Evolutionary conservation across 768 basidiomycete species (phyloP), one percentile per base, ranked within the genome.

Genomic region (Harrya chromipes): DNA sequence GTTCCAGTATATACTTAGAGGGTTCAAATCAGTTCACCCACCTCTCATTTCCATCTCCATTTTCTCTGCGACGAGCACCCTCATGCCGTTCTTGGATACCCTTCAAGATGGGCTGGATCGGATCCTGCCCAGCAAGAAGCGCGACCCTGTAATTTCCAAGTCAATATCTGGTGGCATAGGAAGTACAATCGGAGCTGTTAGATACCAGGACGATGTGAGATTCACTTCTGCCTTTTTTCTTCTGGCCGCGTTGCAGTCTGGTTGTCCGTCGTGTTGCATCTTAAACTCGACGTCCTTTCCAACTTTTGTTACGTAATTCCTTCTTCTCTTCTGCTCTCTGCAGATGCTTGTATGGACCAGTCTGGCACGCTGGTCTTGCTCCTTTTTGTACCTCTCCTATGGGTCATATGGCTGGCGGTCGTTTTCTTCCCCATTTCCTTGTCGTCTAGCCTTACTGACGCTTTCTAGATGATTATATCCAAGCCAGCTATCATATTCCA

Each of bases 401-500:
- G 77, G 77, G 70, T 80, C 40, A 52, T 83, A 58, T 86, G 83
- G 83, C 77, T 86, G 58, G 84, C 83, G 84, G 86, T 88, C 64
- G 57, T 69, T 55, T 36, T 40, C 1, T 58, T 66, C 27, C n/a
- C 20, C 26, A 37, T 57, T 1, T 45, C 5, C 57, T 16, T 11
- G 16, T 9, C 11, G 23, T 12, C 27, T 52, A 50, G 23, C 4
- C 35, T 40, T 46, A 36, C 49, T 61, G 54, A 61, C 34, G 56
- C 17, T 49, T 48, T 57, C 17, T 57, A 92, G 90, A 89, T 91
- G 87, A 91, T 92, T 58, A 82, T 92, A 40, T 85, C 88, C 20
- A 91, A 90, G 72, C 84, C 87, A 7, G 76, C 83, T 53, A 87
- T 92, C 63, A 76, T 90, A 47, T 83, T 84, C 63, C 83, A 88